Evolutionary conservation across 208 protist genomes (phyloP), one percentile per base, ranked within the genome.

Genomic region (Acanthamoeba quina): DNA sequence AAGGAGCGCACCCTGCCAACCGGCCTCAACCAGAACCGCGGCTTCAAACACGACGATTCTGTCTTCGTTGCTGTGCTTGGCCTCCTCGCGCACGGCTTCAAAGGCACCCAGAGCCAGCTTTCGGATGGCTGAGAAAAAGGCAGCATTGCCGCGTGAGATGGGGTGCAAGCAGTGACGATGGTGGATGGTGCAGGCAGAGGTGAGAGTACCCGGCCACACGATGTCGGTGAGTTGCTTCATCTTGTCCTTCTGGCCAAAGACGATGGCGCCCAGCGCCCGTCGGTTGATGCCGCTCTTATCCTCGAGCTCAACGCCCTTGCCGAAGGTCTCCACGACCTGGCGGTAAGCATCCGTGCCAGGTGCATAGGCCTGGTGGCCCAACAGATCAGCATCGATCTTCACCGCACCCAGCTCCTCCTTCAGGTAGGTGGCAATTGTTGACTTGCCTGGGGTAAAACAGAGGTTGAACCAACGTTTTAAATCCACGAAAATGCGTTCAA

Each of bases 221-320:
- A 82, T 82, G 21, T 82, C 72, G 21, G 72, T 82, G 72, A 82
- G 72, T 41, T 82, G 72, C 72, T 82, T 82, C 72, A 82, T 82
- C 41, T 52, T 82, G 72, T 82, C 72, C 72, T 82, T 82, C 11
- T 82, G 21, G 72, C 72, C 72, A 82, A 82, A 82, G n/a, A 82
- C 72, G 44, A 82, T 82, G 44, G 72, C 72, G 56, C 72, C 72
- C 21, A 82, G 72, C 72, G 72, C 72, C 5, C 72, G 72, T 19
- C 72, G 72, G 44, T 82, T 82, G 72, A 82, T 82, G 24, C 72
- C 72, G 72, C 72, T 82, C 37, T 41, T 41, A 26, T 82, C 72
- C 44, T 82, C 72, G 6, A 54, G 41, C 44, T 82, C 72, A 6
- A 82, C 72, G 24, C 41, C 72, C 41, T 82, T 82, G 44, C 72